Base-by-base conservation (phyloP, 352 stramenopile species). In the Globisporangium orthogonon region DNA sequence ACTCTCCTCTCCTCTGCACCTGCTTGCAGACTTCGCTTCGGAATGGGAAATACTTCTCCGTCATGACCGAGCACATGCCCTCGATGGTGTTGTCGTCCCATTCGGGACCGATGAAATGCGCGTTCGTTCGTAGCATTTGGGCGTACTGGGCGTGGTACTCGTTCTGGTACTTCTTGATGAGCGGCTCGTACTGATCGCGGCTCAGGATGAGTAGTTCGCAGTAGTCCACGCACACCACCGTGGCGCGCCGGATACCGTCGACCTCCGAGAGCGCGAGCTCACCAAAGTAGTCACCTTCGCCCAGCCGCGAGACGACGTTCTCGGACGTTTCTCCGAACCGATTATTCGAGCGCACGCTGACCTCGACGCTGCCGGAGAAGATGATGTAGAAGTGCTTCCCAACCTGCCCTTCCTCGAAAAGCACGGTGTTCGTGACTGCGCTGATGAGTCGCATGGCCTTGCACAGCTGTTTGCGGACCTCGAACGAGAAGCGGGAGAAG, bases 331-430 rank as follows among this genome's bases (percentile, higher is more conserved):
- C 75, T 39, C 90, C 76, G 54, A 89, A 93, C 0, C 83, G 80
- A 58, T 93, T 88, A 52, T 86, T 89, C 9, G 73, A 74, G 4
- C 63, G 71, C 3, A 91, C 76, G 1, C 73, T 85, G 46, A 94
- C 73, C 43, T 94, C 81, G 11, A 87, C 76, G 46, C 61, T 83
- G 4, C 83, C 81, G 1, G 74, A 76, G 47, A 91, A 91, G 41
- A 94, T 86, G 56, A 94, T 91, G 58, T 94, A 94, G 43, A 94
- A 94, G 47, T 91, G 81, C 14, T 73, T 70, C 2, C 83, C 83
- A 3, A 86, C 62, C 58, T 94, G 77, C 0, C 83, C 83, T 74
- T 94, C 81, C 57, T 87, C 75, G 52, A 91, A 94, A 23, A 94
- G 54, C 30, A 89, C 71, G 2, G 79, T 94, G 55, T 91, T 94